Evolutionary conservation across 75 land plant species (phyloP), one percentile per base, ranked within the genome.

Genomic region (Pinus albicaulis): DNA sequence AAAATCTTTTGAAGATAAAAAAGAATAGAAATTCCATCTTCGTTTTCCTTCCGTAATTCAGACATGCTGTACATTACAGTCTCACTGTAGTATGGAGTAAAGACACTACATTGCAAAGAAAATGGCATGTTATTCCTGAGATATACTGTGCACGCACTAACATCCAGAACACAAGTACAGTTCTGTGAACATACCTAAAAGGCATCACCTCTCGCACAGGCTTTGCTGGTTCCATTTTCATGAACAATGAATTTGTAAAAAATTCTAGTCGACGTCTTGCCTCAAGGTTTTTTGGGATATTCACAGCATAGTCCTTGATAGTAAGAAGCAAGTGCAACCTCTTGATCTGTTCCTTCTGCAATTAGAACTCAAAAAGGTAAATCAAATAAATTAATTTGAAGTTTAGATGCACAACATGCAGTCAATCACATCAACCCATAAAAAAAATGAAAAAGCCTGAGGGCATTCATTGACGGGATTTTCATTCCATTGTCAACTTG

Each of bases 61-160:
- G 89, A 76, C n/a, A 79, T 74, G 74, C 93, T 94, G 69, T 94
- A 96, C 19, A 96, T 83, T 10, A 96, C 99, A 77, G 93, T 93
- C 86, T 96, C 99, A 38, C 86, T 84, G 79, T 94, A 96, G 78
- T 96, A 96, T 59, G 99, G 99, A 11, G 99, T 96, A 82, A 95
- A 96, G 22, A 96, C 99, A 89, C 99, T 96, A 72, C 23, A 72
- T 26, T 53, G 26, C 15, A 41, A 70, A 65, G 26, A 77, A 79
- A 36, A 28, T 16, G 61, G 20, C 52, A 55, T 52, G 5, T 31
- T 75, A 36, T 19, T 20, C 58, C 60, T 68, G 5, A 56, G 17
- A 1, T 48, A 48, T 10, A 48, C 10, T 10, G 53, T 10, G 53
- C 66, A 60, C 4, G 28, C 28, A 23, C 23, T 36, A 36, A 41